These are phyloP conservation scores for Fusarium graminum DNA, from an alignment of 2,329 filamentous ascomycete species.

Conservation along the genomic window DNA sequence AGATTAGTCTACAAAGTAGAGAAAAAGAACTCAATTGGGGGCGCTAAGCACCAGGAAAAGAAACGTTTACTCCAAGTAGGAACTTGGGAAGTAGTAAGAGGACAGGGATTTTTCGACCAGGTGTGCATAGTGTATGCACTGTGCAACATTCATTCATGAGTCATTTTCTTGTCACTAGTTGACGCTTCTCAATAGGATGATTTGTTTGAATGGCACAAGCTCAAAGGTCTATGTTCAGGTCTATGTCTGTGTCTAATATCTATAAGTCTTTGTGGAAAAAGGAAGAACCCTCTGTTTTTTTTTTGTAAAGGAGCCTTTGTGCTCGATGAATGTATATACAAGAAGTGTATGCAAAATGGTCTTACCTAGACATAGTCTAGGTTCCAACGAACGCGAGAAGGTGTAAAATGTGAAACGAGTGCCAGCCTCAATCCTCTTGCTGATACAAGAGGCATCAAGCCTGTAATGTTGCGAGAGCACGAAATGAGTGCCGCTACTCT, in stretches of 20 bases:
- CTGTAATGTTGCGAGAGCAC: conserved; percentile 43
- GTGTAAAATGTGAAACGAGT: conserved; percentile 47
- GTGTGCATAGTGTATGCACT: too few relatives aligned
- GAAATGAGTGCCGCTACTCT: conserved; percentile 31
- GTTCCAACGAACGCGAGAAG: conserved; percentile 47
- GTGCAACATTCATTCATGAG: too few relatives aligned
- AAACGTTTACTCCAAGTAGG: background rate
- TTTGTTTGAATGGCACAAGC: conserved; percentile 1
- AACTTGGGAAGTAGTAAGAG: too few relatives aligned
- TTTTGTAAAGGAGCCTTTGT: conserved; percentile 27
- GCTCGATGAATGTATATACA: conserved; percentile 47
- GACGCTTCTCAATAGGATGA: background rate
- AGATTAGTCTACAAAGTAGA: conserved; percentile 1
- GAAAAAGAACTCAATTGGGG: background rate
- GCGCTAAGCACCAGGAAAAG: conserved; percentile 8
- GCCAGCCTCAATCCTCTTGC: conserved; percentile 49
- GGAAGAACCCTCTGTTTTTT: conserved; percentile 18
- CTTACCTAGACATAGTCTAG: conserved; percentile 26
- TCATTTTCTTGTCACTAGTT: background rate
- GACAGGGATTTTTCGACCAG: background rate
- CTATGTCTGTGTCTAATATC: conserved; percentile 31
- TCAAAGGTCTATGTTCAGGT: conserved; percentile 35
- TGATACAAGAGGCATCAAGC: conserved; percentile 46
- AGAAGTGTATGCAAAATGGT: conserved; percentile 43
- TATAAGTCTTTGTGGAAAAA: conserved; percentile 23